Percentiles rank a stretch among this genome's conserved stretches.
phyloP scores from a whole-genome alignment of 768 basidiomycete species.

The Gloeostereum incarnatum region DNA sequence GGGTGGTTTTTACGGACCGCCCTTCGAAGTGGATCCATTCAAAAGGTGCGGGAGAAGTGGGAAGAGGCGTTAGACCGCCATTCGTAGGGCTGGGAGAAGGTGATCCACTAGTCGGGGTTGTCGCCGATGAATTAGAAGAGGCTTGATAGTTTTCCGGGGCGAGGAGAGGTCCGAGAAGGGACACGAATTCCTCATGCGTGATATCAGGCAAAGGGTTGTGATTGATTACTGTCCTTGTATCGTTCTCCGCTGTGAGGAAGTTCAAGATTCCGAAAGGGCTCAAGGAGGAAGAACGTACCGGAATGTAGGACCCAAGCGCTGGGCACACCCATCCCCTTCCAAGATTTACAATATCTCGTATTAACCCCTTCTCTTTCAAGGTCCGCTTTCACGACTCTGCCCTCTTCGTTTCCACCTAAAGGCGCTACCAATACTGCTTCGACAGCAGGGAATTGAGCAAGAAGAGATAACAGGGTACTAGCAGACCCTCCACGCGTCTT shows the following conservation, averaged over 20 bases:
- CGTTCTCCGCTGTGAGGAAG: constrained; percentile 36
- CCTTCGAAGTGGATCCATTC: constrained; percentile 88
- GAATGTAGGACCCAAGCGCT: constrained; percentile 77
- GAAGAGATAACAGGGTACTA: constrained; percentile 55
- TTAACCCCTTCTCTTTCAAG: constrained; percentile 60
- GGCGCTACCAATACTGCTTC: constrained; percentile 69
- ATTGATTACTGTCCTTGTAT: constrained; percentile 65
- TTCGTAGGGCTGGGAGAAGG: constrained; percentile 15
- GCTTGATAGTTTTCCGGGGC: constrained; percentile 69
- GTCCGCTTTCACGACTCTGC: constrained; percentile 48
- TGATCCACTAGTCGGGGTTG: constrained; percentile 11
- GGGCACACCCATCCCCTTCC: constrained; percentile 65
- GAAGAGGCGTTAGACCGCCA: constrained; percentile 9
- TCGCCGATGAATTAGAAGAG: constrained; percentile 15
- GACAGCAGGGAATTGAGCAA: constrained; percentile 61
- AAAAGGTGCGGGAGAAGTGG: constrained; percentile 65
- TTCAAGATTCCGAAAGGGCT: constrained; percentile 1
- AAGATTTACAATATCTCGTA: constrained; percentile 67
- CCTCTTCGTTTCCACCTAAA: constrained; percentile 66
- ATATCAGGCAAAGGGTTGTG: constrained; percentile 85
- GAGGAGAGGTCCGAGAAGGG: constrained; percentile 69
- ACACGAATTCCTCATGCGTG: constrained; percentile 81
- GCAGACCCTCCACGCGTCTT: constrained; percentile 67
- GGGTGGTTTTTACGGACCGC: constrained; percentile 67
- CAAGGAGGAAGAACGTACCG: constrained; percentile 26